Base-by-base conservation (phyloP, 2,329 filamentous ascomycete genomes). In the Penicillium capsulatum region DNA sequence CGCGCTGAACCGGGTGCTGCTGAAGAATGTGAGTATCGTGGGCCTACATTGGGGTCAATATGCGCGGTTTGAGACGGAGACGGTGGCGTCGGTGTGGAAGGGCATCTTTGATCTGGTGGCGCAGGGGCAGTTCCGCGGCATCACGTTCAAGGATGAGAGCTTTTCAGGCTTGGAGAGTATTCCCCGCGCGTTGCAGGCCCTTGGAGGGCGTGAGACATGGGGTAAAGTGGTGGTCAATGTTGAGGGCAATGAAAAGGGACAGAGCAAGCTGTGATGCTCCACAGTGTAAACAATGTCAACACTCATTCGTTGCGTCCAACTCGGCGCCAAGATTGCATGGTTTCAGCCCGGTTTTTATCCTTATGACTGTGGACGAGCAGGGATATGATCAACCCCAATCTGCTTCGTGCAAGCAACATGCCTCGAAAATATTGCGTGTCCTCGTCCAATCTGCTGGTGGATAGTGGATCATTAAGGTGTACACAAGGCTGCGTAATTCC, bases 31-130 rank as follows among this genome's bases (percentile, higher is more conserved):
- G 48, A 84, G 81, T 48, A 72, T 97, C 9, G 85, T 96, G 1
- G 91, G 91, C 1, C 70, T 96, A 57, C 86, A 94, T 68, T 97
- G 91, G 91, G 91, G 91, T 9, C 81, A 83, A 42, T 96, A 96
- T 67, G 71, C 81, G 1, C 74, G 73, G 31, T 78, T 84, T 51
- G 85, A 96, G 70, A 79, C 74, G 15, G 79, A 83, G 58, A 82
- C 75, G 31, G 79, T 92, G 4, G 72, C 75, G 6, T 64, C 69
- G 15, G 89, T 96, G 0, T 97, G 91, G 91, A 69, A 83, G 34
- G 89, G 85, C 1, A 80, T 97, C 48, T 86, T 86, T 60, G 73
- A 80, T 51, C 67, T 97, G 40, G 85, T 97, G 47, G 76, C 77
- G 34, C 69, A 83, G 51, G 86, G 86, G 9, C 89, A 90, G 66